These are phyloP conservation scores for Platismatia glauca DNA, from an alignment of 495 filamentous ascomycete genomes.

Conservation along the genomic window DNA sequence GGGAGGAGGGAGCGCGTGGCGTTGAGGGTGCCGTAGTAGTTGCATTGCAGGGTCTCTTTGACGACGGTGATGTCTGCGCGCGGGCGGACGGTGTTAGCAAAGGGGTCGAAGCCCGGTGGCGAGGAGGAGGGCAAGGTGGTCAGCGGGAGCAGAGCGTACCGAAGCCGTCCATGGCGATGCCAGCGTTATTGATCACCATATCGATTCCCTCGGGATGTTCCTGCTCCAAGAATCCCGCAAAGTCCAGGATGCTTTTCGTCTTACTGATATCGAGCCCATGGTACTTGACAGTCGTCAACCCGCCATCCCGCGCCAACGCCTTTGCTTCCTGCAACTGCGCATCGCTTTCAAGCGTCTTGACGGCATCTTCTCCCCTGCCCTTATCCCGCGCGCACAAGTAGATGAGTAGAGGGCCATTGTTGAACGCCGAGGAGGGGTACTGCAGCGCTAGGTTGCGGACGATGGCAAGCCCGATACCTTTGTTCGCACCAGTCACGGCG, in stretches of 20 bases:
- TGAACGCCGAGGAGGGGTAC: slow-evolving; percentile 39
- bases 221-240: slow-evolving; percentile 34
- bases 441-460: slow-evolving; percentile 32
- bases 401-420: slow-evolving; percentile 38
- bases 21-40: slow-evolving; percentile 42
- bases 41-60: slow-evolving; percentile 35
- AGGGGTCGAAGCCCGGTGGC: not conserved
- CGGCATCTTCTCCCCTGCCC: slow-evolving; percentile 33
- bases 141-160: slow-evolving; percentile 18
- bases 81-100: not conserved
- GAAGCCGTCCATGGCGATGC: slow-evolving; percentile 32
- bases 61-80: slow-evolving; percentile 38
- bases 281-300: slow-evolving; percentile 35
- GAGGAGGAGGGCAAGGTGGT: not conserved
- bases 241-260: slow-evolving; percentile 32
- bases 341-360: slow-evolving; percentile 33
- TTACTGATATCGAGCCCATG: slow-evolving; percentile 37
- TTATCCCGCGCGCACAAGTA: slow-evolving; percentile 43
- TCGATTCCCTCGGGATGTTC: slow-evolving; percentile 41
- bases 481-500: slow-evolving; percentile 24
- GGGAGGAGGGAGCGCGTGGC: slow-evolving; percentile 35
- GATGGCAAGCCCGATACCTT: slow-evolving; percentile 24
- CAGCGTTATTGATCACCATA: slow-evolving; percentile 44
- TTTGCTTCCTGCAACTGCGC: slow-evolving; percentile 34
- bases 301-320: slow-evolving; percentile 35